Conservation (phyloP, 208 protist genomes). For the Leishmania martiniquensis region DNA sequence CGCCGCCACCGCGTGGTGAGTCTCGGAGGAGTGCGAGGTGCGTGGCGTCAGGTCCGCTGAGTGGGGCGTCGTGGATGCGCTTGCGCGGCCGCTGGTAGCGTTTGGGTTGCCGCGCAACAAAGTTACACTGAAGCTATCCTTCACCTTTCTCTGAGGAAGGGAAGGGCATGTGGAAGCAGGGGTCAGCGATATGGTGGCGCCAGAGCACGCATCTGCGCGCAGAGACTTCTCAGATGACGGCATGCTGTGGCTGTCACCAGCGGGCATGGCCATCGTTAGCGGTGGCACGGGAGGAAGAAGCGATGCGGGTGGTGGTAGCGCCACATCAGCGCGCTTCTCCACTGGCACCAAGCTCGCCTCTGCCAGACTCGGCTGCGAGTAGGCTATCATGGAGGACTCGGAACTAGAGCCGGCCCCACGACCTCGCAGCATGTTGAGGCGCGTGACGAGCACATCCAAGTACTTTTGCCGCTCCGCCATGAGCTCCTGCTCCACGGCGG, state of each 20-base stretch:
- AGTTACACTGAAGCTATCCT: background rate
- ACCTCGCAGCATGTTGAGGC: slow-evolving; percentile 37
- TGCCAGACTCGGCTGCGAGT: background rate
- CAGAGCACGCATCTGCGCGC: background rate
- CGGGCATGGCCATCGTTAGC: background rate
- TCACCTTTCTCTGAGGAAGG: background rate
- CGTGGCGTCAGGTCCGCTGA: slow-evolving; percentile 15
- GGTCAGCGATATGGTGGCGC: background rate
- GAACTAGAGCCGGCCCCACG: slow-evolving; percentile 7
- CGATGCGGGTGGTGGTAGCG: background rate
- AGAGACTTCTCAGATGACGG: background rate
- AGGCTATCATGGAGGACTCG: slow-evolving; percentile 5
- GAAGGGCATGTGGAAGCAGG: background rate
- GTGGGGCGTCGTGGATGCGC: slow-evolving; percentile 16
- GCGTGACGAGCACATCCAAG: slow-evolving; percentile 52
- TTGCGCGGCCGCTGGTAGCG: background rate
- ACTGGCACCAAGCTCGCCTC: background rate
- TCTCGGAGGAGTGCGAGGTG: slow-evolving; percentile 30
- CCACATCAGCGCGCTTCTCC: slow-evolving; percentile 2
- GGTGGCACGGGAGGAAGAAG: background rate
- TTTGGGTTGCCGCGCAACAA: slow-evolving; percentile 4
- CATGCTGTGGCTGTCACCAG: background rate
- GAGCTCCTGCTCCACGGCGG: slow-evolving; percentile 68
- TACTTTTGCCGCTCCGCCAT: slow-evolving; percentile 72
- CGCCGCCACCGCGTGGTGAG: slow-evolving; percentile 41